A percentile compares a stretch with the other conserved stretches of the same genome.
These are phyloP conservation scores for Cenococcum geophilum DNA, from an alignment of 495 filamentous ascomycete species.

Conservation along the genomic window DNA sequence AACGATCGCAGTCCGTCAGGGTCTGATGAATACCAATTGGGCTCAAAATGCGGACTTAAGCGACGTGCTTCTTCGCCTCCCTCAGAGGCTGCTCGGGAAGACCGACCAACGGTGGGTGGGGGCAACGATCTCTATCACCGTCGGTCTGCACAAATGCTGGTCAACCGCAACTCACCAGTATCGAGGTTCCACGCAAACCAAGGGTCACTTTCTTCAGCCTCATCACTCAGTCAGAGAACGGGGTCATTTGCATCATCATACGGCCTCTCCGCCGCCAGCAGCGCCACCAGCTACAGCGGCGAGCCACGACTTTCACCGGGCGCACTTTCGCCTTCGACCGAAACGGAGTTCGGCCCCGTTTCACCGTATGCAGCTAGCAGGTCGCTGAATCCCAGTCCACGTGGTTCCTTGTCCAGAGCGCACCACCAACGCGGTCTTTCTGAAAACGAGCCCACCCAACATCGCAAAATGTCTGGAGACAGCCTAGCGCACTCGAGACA, in stretches of 20 bases:
- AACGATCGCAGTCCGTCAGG: conserved; percentile 41
- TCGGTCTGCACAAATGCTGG: conserved; percentile 51
- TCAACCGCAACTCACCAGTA: conserved; percentile 53
- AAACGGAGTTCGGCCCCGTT: conserved; percentile 45
- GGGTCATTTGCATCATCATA: conserved; percentile 67
- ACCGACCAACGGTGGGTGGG: conserved; percentile 51
- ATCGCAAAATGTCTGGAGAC: conserved; percentile 43
- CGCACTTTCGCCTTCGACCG: conserved; percentile 60
- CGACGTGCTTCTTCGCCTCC: conserved; percentile 76
- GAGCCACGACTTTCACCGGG: conserved; percentile 69
- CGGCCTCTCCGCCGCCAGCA: conserved; percentile 62
- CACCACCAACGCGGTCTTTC: conserved; percentile 36
- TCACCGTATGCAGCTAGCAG: conserved; percentile 57
- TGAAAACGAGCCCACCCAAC: conserved; percentile 32
- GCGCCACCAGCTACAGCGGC: conserved; percentile 64
- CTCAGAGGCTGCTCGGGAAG: conserved; percentile 47
- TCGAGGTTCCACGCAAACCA: conserved; percentile 53
- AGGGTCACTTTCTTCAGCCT: conserved; percentile 66
- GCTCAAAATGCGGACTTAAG: conserved; percentile 56
- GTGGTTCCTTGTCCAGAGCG: conserved; percentile 31
- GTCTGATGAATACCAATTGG: conserved; percentile 43
- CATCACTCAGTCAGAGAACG: conserved; percentile 62
- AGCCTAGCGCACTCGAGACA: conserved; percentile 34
- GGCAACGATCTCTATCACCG: conserved; percentile 61
- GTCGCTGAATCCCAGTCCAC: conserved; percentile 57